These are phyloP conservation scores for Lagerstroemia speciosa DNA, from an alignment of 345 rosid species.

Conservation along the genomic window DNA sequence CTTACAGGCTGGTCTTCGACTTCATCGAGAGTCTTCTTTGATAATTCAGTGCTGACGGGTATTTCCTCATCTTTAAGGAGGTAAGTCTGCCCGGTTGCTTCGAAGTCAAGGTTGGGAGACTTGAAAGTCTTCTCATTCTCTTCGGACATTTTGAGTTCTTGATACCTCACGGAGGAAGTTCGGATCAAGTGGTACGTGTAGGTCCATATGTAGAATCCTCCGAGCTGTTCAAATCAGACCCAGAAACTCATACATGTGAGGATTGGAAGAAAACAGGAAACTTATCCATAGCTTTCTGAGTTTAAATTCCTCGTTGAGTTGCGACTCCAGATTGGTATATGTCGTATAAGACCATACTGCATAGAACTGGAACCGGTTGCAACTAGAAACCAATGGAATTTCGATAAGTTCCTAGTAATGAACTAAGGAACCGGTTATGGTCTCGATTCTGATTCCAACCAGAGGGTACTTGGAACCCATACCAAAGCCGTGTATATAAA, in stretches of 20 bases:
- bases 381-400: too few relatives aligned
- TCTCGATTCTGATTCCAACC: too few relatives aligned
- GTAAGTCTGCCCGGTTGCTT: slow-evolving; percentile 31
- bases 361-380: too few relatives aligned
- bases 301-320: too few relatives aligned
- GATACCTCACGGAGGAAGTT: slow-evolving; percentile 36
- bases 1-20: slow-evolving; percentile 31
- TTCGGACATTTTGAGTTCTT: slow-evolving; percentile 29
- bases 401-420: too few relatives aligned
- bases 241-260: background rate
- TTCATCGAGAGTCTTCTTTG: slow-evolving; percentile 25
- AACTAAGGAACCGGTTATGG: too few relatives aligned
- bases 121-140: slow-evolving; percentile 19
- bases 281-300: too few relatives aligned
- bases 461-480: too few relatives aligned
- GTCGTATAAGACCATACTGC: too few relatives aligned
- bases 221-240: slow-evolving; percentile 49
- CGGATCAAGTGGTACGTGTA: slow-evolving; percentile 52
- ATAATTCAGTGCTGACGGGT: slow-evolving; percentile 12
- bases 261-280: too few relatives aligned
- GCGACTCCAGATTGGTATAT: too few relatives aligned
- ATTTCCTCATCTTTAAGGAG: slow-evolving; percentile 37
- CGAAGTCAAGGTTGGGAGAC: slow-evolving; percentile 49
- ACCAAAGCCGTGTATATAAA: too few relatives aligned
- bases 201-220: slow-evolving; percentile 94